Evolutionary conservation across 805 yeast species (phyloP).

Genomic region (Cyberlindnera euphorbiiphila): DNA sequence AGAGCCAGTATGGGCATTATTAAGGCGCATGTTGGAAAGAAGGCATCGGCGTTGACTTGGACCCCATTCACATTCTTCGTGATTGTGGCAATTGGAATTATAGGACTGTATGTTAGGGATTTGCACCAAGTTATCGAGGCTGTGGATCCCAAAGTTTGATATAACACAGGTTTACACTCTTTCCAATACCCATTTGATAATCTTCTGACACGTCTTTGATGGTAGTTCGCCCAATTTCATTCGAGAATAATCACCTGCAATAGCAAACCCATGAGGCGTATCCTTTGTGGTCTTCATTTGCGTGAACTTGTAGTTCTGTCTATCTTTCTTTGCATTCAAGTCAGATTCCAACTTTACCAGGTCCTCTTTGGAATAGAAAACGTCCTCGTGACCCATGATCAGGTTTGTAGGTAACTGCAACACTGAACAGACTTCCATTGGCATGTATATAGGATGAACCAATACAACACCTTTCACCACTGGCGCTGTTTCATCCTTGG

Average conservation of each 20-base stretch:
- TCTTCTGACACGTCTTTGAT: slow-evolving; percentile 17
- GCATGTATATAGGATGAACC: slow-evolving; percentile 26
- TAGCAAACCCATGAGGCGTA: slow-evolving; percentile 40
- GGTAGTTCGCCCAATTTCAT: slow-evolving; percentile 32
- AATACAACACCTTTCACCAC: slow-evolving; percentile 19
- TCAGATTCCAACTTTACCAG: slow-evolving; percentile 12
- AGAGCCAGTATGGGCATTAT: slow-evolving; percentile 49
- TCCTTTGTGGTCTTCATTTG: slow-evolving; percentile 23
- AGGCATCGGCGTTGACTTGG: slow-evolving; percentile 62
- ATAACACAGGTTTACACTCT: slow-evolving; percentile 9
- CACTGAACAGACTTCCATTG: slow-evolving; percentile 14
- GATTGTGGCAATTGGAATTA: slow-evolving; percentile 37
- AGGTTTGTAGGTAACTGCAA: slow-evolving; percentile 16
- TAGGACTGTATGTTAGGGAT: slow-evolving; percentile 35
- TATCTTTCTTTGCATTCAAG: slow-evolving; percentile 11
- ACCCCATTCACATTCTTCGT: slow-evolving; percentile 47
- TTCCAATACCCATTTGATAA: slow-evolving; percentile 22
- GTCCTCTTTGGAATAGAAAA: slow-evolving; percentile 16
- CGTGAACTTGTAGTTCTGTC: slow-evolving; percentile 11
- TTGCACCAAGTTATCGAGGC: slow-evolving; percentile 24
- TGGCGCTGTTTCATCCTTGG: too few species aligned
- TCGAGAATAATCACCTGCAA: slow-evolving; percentile 36
- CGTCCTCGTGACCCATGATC: slow-evolving; percentile 20
- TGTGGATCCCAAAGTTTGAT: slow-evolving; percentile 20
- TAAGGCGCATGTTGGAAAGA: slow-evolving; percentile 39